Evolutionary conservation across 257 asterid species (phyloP).

Genomic region (Nicotiana undulata): DNA sequence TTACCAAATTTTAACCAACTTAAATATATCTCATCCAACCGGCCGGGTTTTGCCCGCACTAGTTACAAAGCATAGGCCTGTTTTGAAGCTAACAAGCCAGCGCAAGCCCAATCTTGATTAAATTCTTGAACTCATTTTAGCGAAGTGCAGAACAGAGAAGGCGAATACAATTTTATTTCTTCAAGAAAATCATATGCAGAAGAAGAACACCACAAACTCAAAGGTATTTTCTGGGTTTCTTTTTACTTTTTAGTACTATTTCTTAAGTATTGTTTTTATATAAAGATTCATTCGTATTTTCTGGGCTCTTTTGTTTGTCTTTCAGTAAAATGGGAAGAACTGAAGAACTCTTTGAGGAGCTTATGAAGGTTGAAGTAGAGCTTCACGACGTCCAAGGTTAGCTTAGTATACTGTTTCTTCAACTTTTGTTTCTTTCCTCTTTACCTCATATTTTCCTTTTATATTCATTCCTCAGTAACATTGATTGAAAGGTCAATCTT

Average conservation of each 20-base stretch:
- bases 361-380: constrained; percentile 74
- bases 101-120: too few relatives aligned
- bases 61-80: too few relatives aligned
- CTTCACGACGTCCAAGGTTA: constrained; percentile 80
- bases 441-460: neutral
- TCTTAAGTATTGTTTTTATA: neutral
- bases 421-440: neutral
- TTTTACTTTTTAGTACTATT: neutral
- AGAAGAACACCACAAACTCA: neutral
- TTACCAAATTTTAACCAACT: too few relatives aligned
- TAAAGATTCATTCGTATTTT: neutral
- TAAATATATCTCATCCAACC: too few relatives aligned
- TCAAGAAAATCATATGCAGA: neutral
- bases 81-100: too few relatives aligned
- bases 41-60: too few relatives aligned
- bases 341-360: constrained; percentile 67
- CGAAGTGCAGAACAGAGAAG: neutral
- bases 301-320: neutral
- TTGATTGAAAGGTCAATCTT: neutral
- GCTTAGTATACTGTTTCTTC: neutral
- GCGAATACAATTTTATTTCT: neutral
- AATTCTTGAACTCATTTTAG: too few relatives aligned
- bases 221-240: neutral
- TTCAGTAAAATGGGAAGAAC: constrained; percentile 43
- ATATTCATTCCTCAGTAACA: neutral